Evolutionary conservation across 805 yeast species (phyloP), one percentile per base, ranked within the genome.

Genomic region (Saturnispora kantuleensis): DNA sequence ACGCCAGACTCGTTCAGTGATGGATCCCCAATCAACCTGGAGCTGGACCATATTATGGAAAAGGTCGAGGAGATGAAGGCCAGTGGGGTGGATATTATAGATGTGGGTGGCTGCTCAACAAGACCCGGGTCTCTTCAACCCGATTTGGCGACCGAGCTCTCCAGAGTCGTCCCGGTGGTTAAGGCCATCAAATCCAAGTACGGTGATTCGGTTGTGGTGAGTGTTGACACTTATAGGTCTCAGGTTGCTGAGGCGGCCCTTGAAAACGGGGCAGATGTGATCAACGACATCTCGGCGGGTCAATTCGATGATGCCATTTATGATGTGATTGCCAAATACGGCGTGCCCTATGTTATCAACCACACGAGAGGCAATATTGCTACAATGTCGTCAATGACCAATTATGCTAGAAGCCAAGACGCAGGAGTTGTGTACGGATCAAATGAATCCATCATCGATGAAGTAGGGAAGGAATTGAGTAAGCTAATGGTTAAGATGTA

Each of bases 1-100:
- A 93, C 98, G 0, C 96, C 97, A 0, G 97, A 93, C 62, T 88
- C 96, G 1, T 93, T 93, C 59, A 84, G 95, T 37, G 98, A 93
- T 62, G 97, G 96, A 2, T 87, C 93, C 1, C 56, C 57, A 13
- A 57, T 67, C 29, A 55, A 55, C 33, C 55, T 66, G 1, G 56
- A 67, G 6, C 32, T 70, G 0, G 70, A 64, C 0, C 61, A 63
- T 10, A 69, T 79, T 2, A 56, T 81, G 26, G 56, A 53, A 0
- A 64, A 66, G 18, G 83, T 81, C 0, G 58, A 63, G 35, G 50
- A 62, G 33, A 71, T 84, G 70, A 70, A 77, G 5, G 54, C 59
- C 0, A 65, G 71, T 17, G 88, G 86, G 1, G 85, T 88, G n/a
- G 68, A 70, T 26, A 84, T 93, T 29, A 69, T 93, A 33, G 98